A percentile compares a stretch with the other conserved stretches of the same genome.
Conservation (phyloP, 768 basidiomycete genomes). For the Fibroporia radiculosa region DNA sequence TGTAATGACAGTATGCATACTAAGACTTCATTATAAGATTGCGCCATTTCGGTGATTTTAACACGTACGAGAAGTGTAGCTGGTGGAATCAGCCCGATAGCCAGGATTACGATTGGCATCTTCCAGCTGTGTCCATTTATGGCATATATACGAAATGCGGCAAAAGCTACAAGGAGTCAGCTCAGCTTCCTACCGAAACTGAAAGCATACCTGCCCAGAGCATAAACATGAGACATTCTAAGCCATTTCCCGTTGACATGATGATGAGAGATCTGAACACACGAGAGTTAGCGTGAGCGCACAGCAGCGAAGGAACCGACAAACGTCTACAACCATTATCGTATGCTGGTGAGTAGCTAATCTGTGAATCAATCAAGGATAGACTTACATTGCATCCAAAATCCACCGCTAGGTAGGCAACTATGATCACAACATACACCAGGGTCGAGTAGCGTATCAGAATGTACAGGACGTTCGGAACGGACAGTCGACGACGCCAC, state of each 20-base stretch:
- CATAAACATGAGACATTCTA: not conserved
- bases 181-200: not conserved
- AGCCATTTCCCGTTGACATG: not conserved
- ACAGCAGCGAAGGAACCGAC: not conserved
- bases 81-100: not conserved
- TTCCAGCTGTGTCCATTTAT: not conserved
- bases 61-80: not conserved
- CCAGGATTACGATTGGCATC: not conserved
- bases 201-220: not conserved
- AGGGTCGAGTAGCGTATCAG: not conserved
- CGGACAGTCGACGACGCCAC: not conserved
- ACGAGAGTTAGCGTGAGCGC: not conserved
- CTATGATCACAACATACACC: not conserved
- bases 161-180: not conserved
- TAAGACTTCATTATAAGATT: not conserved
- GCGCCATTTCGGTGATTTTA: not conserved
- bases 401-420: not conserved
- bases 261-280: not conserved
- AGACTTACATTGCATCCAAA: not conserved
- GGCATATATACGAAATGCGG: not conserved
- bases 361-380: not conserved
- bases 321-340: not conserved
- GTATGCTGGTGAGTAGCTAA: not conserved
- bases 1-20: not conserved
- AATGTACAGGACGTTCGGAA: not conserved